Evolutionary conservation across 2,329 filamentous ascomycete species (phyloP).

Genomic region (Fusarium poae): DNA sequence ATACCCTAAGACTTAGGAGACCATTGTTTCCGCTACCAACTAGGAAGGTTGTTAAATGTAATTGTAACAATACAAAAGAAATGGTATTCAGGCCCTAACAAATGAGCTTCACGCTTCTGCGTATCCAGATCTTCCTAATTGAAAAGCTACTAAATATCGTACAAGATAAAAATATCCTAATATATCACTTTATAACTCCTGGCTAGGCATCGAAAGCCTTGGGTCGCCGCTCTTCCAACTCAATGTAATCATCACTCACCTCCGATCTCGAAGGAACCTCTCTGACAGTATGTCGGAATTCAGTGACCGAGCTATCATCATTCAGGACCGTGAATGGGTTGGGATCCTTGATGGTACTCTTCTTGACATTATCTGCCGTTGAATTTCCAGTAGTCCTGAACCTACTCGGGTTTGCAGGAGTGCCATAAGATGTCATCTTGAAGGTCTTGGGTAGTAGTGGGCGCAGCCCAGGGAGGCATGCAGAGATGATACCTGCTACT

Average conservation of each 20-base stretch:
- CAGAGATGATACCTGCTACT: conserved; percentile 8
- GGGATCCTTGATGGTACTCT: conserved; percentile 1
- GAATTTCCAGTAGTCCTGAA: conserved; percentile 12
- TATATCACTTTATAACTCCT: neutral
- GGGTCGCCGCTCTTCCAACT: conserved; percentile 8
- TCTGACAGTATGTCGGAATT: conserved; percentile 14
- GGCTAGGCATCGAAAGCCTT: conserved; percentile 11
- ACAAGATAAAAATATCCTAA: neutral
- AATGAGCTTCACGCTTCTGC: neutral
- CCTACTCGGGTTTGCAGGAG: conserved; percentile 12
- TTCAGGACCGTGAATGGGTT: conserved; percentile 14
- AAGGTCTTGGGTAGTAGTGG: conserved; percentile 24
- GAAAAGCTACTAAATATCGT: neutral
- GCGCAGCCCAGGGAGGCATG: conserved; percentile 13
- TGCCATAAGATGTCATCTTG: conserved; percentile 15
- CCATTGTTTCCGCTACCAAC: too few species aligned
- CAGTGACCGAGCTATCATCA: conserved; percentile 18
- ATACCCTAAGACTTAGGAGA: too few species aligned
- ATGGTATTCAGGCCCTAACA: neutral
- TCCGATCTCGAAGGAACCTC: conserved; percentile 7
- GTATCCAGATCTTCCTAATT: neutral
- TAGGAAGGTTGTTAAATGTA: too few species aligned
- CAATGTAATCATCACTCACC: conserved; percentile 21
- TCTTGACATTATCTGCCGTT: neutral
- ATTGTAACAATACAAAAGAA: neutral